Evolutionary conservation across 257 asterid species (phyloP).

Genomic region (Salvia miltiorrhiza): DNA sequence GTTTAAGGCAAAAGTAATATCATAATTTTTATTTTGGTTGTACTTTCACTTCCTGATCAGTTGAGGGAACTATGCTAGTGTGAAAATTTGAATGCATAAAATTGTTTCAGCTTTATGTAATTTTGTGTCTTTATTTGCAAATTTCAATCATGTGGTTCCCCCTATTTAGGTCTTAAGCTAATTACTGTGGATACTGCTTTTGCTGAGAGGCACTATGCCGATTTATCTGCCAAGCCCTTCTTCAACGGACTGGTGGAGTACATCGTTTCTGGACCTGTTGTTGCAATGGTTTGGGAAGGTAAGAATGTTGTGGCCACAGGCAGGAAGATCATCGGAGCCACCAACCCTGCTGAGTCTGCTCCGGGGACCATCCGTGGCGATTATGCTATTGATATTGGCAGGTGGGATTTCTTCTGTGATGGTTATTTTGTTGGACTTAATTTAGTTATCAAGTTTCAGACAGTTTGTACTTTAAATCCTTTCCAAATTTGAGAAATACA

Average conservation of each 20-base stretch:
- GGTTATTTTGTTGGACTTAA: too few relatives aligned
- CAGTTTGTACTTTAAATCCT: neutral
- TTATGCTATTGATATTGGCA: slow-evolving; percentile 83
- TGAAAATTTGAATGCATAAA: neutral
- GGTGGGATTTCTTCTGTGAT: slow-evolving; percentile 26
- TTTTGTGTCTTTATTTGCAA: neutral
- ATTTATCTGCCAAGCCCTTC: slow-evolving; percentile 88
- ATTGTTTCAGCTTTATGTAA: neutral
- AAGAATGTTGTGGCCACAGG: slow-evolving; percentile 86
- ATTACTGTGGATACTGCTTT: slow-evolving; percentile 76
- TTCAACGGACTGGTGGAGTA: slow-evolving; percentile 81
- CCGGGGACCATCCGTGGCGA: slow-evolving; percentile 99
- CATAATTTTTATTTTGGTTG: neutral
- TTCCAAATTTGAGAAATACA: neutral
- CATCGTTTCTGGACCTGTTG: slow-evolving; percentile 93
- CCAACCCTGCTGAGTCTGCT: slow-evolving; percentile 91
- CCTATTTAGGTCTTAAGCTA: slow-evolving; percentile 35
- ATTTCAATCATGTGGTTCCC: neutral
- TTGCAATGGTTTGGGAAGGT: slow-evolving; percentile 99
- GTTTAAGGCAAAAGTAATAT: neutral
- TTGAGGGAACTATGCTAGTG: neutral
- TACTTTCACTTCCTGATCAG: neutral
- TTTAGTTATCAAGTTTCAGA: too few relatives aligned
- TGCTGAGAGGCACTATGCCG: slow-evolving; percentile 94
- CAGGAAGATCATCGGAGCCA: slow-evolving; percentile 93